These are phyloP conservation scores for Epithemia pelagica DNA, from an alignment of 108 stramenopile species.

Conservation along the genomic window DNA sequence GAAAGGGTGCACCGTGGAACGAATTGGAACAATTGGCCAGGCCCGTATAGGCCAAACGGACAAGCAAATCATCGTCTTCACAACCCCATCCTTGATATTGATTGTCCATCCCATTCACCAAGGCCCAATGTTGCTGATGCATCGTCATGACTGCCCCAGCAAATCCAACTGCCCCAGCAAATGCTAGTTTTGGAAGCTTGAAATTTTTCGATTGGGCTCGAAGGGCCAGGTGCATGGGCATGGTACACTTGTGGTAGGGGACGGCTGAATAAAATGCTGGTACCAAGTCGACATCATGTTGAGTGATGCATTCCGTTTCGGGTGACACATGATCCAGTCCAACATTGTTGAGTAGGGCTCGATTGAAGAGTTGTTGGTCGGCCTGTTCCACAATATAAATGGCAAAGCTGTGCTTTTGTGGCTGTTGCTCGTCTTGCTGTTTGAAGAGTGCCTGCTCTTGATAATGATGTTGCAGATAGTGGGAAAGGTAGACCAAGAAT, in stretches of 20 bases:
- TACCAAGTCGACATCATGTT: conserved; percentile 8
- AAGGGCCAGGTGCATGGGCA: neutral
- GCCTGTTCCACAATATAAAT: conserved; percentile 7
- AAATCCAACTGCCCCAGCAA: neutral
- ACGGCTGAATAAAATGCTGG: neutral
- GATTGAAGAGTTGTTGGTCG: conserved; percentile 2
- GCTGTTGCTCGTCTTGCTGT: neutral
- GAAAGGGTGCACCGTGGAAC: neutral
- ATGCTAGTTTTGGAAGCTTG: neutral
- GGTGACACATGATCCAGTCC: neutral
- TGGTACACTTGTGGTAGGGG: neutral
- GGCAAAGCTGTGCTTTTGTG: neutral
- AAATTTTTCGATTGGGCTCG: neutral
- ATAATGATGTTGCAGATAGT: conserved; percentile 1
- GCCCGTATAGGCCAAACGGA: neutral
- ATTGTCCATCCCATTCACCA: conserved; percentile 5
- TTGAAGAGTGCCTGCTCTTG: too few species aligned
- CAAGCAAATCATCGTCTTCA: conserved; percentile 2
- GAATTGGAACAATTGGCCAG: neutral
- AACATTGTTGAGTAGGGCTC: conserved; percentile 4
- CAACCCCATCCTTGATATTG: neutral
- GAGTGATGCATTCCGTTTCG: conserved; percentile 1
- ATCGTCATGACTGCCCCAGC: neutral
- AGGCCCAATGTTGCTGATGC: conserved; percentile 7
- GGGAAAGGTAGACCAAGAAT: neutral